Base-by-base conservation (phyloP, 2,329 filamentous ascomycete genomes). In the Catunica adiposa region DNA sequence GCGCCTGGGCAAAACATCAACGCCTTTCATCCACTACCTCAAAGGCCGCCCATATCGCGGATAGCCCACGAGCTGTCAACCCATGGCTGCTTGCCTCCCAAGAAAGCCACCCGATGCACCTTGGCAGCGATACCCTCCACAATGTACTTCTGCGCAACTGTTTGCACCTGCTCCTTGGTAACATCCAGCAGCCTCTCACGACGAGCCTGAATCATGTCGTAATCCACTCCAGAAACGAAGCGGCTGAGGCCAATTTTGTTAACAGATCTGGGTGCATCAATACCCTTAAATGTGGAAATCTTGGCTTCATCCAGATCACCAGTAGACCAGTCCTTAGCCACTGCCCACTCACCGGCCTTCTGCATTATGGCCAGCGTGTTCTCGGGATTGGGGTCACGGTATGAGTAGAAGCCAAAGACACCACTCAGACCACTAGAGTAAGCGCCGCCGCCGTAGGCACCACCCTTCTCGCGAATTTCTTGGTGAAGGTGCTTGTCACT, bases 401-500 rank as follows among this genome's bases (percentile, higher is more conserved):
- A 98, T 47, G 86, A 90, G 71, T 94, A 96, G 71, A 96, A 94
- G 15, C 88, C 88, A 62, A 98, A 97, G 1, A 94, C 68, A 23
- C 89, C 90, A 61, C 87, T 84, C 6, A 95, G 71, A 0, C 84
- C 79, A 23, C 82, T 81, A 47, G 85, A 83, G 66, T 88, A 90
- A 1, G 92, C 90, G 14, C 89, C 89, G 22, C 88, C 92, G 47
- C 92, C 92, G 62, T 98, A 98, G 0, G 92, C 92, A 38, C 92
- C 92, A 31, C 92, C 92, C 69, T 97, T 97, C 66, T 98, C 92
- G 56, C 92, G 86, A 61, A 98, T 96, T 68, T 97, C 92, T 62
- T 94, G 90, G 66, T 98, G 92, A 26, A 98, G 75, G 65, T 96
- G 86, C 69, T 95, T 96, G 71, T 98, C 90, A 0, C 90, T 97